Evolutionary conservation across 2,329 filamentous ascomycete genomes (phyloP).

Genomic region (Didymella sp.): DNA sequence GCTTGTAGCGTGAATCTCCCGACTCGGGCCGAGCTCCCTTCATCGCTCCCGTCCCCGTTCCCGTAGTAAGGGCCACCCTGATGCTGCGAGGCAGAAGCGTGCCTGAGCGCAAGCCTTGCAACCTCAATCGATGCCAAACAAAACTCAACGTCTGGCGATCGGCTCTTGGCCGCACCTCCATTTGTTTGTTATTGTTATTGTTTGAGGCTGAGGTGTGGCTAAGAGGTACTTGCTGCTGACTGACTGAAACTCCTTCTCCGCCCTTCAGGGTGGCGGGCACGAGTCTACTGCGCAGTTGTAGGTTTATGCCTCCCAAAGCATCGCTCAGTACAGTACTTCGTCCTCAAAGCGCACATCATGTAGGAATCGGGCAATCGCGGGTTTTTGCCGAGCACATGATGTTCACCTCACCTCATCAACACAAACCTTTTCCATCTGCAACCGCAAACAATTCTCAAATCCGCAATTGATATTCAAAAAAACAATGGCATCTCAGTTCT

Average conservation of each 20-base stretch:
- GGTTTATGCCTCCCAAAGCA: neutral
- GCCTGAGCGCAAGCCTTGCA: constrained; percentile 3
- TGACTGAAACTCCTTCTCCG: neutral
- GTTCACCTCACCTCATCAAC: constrained; percentile 12
- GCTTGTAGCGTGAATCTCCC: constrained; percentile 17
- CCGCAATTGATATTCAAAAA: constrained; percentile 1
- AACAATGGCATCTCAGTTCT: constrained; percentile 21
- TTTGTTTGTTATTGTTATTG: neutral
- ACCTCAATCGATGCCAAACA: constrained; percentile 6
- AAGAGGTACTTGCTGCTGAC: neutral
- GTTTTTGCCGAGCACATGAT: constrained; percentile 19
- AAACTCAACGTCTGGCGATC: neutral
- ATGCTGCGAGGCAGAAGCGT: constrained; percentile 5
- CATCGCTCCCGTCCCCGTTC: constrained; percentile 15
- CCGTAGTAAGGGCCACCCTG: constrained; percentile 17
- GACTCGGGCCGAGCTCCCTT: constrained; percentile 21
- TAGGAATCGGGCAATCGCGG: constrained; percentile 6
- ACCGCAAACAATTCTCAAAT: constrained; percentile 11
- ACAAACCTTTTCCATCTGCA: constrained; percentile 3
- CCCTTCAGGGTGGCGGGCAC: neutral
- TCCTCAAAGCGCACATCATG: neutral
- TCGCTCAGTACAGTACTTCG: neutral
- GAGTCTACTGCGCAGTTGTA: neutral
- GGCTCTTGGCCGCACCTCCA: neutral
- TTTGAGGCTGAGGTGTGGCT: neutral